These are phyloP conservation scores for Aspergillus asperescens DNA, from an alignment of 495 filamentous ascomycete species.

Conservation along the genomic window DNA sequence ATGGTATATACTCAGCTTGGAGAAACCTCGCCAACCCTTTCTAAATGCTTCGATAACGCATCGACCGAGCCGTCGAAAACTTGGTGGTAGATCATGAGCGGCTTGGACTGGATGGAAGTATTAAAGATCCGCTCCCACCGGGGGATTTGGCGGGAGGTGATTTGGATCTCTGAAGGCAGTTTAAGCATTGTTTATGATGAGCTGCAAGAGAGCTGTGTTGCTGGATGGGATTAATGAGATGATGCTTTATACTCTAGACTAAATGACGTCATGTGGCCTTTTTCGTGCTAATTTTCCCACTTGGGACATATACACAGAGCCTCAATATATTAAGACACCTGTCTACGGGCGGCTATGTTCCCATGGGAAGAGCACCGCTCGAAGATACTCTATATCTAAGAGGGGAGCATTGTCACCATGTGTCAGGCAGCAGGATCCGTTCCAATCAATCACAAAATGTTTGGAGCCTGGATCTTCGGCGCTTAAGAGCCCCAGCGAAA, in stretches of 20 bases:
- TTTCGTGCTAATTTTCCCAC: too few relatives aligned
- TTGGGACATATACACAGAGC: too few relatives aligned
- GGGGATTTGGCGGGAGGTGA: slow-evolving; percentile 56
- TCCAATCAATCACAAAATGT: too few relatives aligned
- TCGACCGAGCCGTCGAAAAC: slow-evolving; percentile 46
- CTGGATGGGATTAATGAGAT: not conserved
- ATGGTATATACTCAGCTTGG: slow-evolving; percentile 67
- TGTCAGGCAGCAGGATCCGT: slow-evolving; percentile 7
- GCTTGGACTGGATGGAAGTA: slow-evolving; percentile 57
- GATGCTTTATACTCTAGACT: not conserved
- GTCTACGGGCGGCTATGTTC: too few relatives aligned
- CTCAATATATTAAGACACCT: too few relatives aligned
- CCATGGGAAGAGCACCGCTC: too few relatives aligned
- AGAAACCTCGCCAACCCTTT: slow-evolving; percentile 44
- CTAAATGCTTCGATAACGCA: slow-evolving; percentile 51
- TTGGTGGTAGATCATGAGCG: slow-evolving; percentile 56
- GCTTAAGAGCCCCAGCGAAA: not conserved
- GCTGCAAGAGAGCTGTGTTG: too few relatives aligned
- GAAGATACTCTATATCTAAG: too few relatives aligned
- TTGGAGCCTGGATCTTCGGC: not conserved
- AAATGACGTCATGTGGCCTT: not conserved
- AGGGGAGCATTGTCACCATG: too few relatives aligned
- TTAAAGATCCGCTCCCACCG: slow-evolving; percentile 56
- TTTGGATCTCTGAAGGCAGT: slow-evolving; percentile 42
- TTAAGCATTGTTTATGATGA: slow-evolving; percentile 33